Evolutionary conservation across 768 basidiomycete genomes (phyloP).

Genomic region (Megacollybia marginata): DNA sequence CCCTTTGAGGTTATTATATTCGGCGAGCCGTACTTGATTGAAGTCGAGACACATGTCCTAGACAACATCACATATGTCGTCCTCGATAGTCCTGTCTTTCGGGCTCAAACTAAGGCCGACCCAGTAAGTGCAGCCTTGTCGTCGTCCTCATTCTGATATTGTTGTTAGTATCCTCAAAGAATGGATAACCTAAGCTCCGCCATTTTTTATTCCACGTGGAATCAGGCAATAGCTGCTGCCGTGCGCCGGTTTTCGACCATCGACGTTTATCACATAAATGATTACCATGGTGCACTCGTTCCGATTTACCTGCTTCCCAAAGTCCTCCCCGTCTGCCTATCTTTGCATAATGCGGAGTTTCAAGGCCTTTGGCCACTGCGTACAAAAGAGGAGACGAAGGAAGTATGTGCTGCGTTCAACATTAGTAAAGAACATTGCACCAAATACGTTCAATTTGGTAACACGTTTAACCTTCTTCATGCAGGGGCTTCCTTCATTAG

Average conservation of each 20-base stretch:
- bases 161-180: slow-evolving; percentile 67
- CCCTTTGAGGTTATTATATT: slow-evolving; percentile 97
- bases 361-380: slow-evolving; percentile 95
- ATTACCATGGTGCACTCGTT: slow-evolving; percentile 91
- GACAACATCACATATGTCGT: slow-evolving; percentile 96
- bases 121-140: slow-evolving; percentile 26
- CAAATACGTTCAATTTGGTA: slow-evolving; percentile 96
- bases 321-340: slow-evolving; percentile 83
- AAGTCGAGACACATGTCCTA: slow-evolving; percentile 87
- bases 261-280: slow-evolving; percentile 93
- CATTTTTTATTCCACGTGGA: slow-evolving; percentile 98
- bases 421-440: slow-evolving; percentile 94
- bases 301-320: slow-evolving; percentile 89
- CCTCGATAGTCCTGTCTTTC: slow-evolving; percentile 92
- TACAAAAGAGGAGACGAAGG: slow-evolving; percentile 97
- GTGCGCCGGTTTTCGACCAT: slow-evolving; percentile 81
- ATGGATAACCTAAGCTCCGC: slow-evolving; percentile 97
- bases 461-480: slow-evolving; percentile 94
- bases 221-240: slow-evolving; percentile 90
- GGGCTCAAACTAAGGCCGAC: slow-evolving; percentile 92
- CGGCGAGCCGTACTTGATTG: slow-evolving; percentile 90
- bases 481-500: slow-evolving; percentile 91
- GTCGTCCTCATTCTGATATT: no score
- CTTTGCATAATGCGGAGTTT: slow-evolving; percentile 95
- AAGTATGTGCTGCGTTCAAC: slow-evolving; percentile 96